A percentile compares a stretch with the other conserved stretches of the same genome.
These are phyloP conservation scores for Colletotrichum tropicicola DNA, from an alignment of 2,329 filamentous ascomycete species.

Conservation along the genomic window DNA sequence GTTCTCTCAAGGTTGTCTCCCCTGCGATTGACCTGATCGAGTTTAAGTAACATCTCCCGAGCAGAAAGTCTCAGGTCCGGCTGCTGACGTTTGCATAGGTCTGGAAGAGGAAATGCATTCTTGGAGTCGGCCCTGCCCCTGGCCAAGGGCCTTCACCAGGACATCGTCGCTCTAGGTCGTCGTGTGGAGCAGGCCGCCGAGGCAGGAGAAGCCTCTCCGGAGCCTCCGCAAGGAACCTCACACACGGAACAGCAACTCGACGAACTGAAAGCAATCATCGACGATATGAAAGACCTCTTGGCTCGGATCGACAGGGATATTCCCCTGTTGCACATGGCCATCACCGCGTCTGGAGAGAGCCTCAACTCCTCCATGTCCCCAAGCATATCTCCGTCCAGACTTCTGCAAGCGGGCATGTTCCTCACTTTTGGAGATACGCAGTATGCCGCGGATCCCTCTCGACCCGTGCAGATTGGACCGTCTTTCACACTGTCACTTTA, in stretches of 20 bases:
- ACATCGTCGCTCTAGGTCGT: conserved; percentile 82
- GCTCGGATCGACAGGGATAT: conserved; percentile 88
- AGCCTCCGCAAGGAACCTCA: conserved; percentile 49
- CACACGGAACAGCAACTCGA: conserved; percentile 65
- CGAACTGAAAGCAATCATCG: conserved; percentile 75
- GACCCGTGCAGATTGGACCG: conserved; percentile 84
- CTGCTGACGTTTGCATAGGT: conserved; percentile 47
- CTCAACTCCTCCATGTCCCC: conserved; percentile 82
- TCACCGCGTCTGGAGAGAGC: conserved; percentile 91
- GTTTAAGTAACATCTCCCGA: conserved; percentile 69
- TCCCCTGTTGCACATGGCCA: conserved; percentile 90
- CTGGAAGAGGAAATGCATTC: conserved; percentile 61
- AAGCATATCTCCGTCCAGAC: conserved; percentile 86
- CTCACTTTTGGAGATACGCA: conserved; percentile 87
- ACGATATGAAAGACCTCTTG: conserved; percentile 79
- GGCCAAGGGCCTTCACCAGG: conserved; percentile 83
- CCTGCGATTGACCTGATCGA: conserved; percentile 94
- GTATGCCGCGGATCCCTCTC: conserved; percentile 72
- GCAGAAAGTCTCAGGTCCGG: neutral
- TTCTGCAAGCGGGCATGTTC: conserved; percentile 93
- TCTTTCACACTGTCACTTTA: conserved; percentile 89
- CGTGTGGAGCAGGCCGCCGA: conserved; percentile 76
- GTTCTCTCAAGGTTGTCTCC: conserved; percentile 71
- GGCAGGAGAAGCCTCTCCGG: conserved; percentile 63
- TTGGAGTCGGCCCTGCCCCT: conserved; percentile 87